Evolutionary conservation across 2,329 filamentous ascomycete species (phyloP).

Genomic region (Fusarium sublunatum): DNA sequence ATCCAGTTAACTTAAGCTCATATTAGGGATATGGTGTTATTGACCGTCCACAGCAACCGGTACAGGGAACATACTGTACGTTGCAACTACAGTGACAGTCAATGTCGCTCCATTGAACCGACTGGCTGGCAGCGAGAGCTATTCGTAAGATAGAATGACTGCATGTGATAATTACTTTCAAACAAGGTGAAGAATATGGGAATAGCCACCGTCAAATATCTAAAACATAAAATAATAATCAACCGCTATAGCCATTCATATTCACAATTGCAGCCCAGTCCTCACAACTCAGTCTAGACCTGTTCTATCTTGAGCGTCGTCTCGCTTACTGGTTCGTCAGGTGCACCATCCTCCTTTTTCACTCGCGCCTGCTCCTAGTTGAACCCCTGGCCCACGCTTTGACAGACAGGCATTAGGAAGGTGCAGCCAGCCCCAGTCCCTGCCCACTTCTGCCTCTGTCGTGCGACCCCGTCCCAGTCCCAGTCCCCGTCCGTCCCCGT

Average conservation of each 20-base stretch:
- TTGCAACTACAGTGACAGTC: not conserved
- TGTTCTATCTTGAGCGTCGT: slow-evolving; percentile 25
- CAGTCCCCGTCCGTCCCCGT: slow-evolving; percentile 29
- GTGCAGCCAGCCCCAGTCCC: slow-evolving; percentile 36
- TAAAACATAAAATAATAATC: not conserved
- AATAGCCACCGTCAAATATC: slow-evolving; percentile 11
- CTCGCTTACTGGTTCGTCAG: slow-evolving; percentile 8
- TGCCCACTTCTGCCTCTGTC: slow-evolving; percentile 26
- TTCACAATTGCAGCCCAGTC: slow-evolving; percentile 6
- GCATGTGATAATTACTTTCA: slow-evolving; percentile 9
- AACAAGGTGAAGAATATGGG: not conserved
- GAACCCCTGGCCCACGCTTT: slow-evolving; percentile 37
- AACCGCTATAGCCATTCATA: slow-evolving; percentile 19
- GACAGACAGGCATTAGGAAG: slow-evolving; percentile 38
- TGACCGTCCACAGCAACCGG: slow-evolving; percentile 25
- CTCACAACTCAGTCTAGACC: slow-evolving; percentile 18
- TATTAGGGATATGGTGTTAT: slow-evolving; percentile 6
- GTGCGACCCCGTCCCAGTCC: slow-evolving; percentile 39
- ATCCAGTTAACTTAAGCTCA: slow-evolving; percentile 9
- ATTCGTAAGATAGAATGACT: slow-evolving; percentile 13
- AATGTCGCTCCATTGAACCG: slow-evolving; percentile 1
- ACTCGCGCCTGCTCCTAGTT: slow-evolving; percentile 24
- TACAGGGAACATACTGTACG: slow-evolving; percentile 1
- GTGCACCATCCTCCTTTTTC: slow-evolving; percentile 32
- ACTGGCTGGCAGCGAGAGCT: slow-evolving; percentile 8